Percentiles rank a stretch among this genome's conserved stretches.
Evolutionary conservation across 371 early-diverging fungal species (phyloP).

Genomic region (Mortierella sp.): DNA sequence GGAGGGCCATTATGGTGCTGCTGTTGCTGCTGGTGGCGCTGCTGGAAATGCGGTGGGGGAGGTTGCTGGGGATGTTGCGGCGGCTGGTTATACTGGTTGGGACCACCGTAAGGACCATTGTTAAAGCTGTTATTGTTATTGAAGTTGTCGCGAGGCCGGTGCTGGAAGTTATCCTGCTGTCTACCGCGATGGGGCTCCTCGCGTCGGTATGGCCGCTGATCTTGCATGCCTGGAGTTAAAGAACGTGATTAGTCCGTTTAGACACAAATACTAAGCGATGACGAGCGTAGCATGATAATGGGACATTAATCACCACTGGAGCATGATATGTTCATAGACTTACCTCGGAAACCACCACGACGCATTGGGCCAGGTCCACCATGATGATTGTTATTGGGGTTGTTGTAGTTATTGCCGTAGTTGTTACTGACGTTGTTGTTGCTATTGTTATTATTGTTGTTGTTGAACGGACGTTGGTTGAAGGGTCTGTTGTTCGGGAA

Average conservation of each 20-base stretch:
- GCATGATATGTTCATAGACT: not conserved
- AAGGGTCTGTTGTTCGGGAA: constrained; percentile 19
- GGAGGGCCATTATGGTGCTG: constrained; percentile 27
- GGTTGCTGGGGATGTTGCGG: constrained; percentile 23
- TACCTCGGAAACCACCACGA: constrained; percentile 50
- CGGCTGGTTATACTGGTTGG: constrained; percentile 16
- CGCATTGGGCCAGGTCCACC: constrained; percentile 50
- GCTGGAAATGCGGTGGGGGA: constrained; percentile 1
- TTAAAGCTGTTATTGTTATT: constrained; percentile 10
- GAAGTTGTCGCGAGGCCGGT: constrained; percentile 33
- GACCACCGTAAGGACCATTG: constrained; percentile 14
- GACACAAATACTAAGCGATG: no score
- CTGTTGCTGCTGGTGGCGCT: constrained; percentile 22
- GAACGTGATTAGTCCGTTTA: no score
- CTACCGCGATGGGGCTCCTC: constrained; percentile 42
- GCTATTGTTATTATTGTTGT: constrained; percentile 6
- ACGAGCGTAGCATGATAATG: not conserved
- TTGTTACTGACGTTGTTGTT: constrained; percentile 12
- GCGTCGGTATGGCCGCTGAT: constrained; percentile 51
- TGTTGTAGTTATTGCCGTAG: constrained; percentile 1
- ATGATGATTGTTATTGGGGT: constrained; percentile 10
- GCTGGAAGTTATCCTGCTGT: constrained; percentile 26
- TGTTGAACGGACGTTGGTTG: constrained; percentile 19
- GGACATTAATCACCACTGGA: not conserved
- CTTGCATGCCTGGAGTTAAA: constrained; percentile 44